A percentile compares a stretch with the other conserved stretches of the same genome.
Conservation (phyloP, 768 basidiomycete genomes). For the Pisolithus sp. region DNA sequence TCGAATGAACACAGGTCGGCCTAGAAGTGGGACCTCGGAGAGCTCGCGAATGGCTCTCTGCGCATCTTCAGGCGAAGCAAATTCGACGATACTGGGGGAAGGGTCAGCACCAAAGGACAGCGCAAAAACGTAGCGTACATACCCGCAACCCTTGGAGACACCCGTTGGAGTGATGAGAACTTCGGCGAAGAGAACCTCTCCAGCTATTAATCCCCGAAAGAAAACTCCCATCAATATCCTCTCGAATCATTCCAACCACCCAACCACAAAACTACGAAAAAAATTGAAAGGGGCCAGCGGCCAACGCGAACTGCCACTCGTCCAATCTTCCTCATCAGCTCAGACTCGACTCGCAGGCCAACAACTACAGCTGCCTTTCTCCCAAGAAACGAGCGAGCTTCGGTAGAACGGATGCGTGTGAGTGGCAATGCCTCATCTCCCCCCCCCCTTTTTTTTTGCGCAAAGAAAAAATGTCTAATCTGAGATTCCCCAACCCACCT, state of each 20-base stretch:
- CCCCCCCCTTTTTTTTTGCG: slow-evolving; percentile 26
- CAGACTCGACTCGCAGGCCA: slow-evolving; percentile 25
- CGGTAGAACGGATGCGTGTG: slow-evolving; percentile 30
- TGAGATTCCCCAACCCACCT: slow-evolving; percentile 92
- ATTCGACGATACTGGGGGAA: slow-evolving; percentile 85
- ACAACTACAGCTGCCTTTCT: slow-evolving; percentile 25
- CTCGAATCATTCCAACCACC: slow-evolving; percentile 52
- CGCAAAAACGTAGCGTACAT: slow-evolving; percentile 29
- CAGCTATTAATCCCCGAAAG: slow-evolving; percentile 89
- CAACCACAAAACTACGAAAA: slow-evolving; percentile 37
- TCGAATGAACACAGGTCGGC: slow-evolving; percentile 92
- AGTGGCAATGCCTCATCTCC: slow-evolving; percentile 20
- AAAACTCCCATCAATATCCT: slow-evolving; percentile 95
- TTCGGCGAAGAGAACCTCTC: slow-evolving; percentile 99
- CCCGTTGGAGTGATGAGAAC: slow-evolving; percentile 95
- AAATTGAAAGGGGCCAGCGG: slow-evolving; percentile 36
- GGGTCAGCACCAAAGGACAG: slow-evolving; percentile 7
- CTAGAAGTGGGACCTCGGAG: slow-evolving; percentile 84
- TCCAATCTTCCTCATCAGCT: slow-evolving; percentile 31
- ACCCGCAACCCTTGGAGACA: slow-evolving; percentile 99
- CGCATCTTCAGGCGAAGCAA: slow-evolving; percentile 80
- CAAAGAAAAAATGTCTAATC: slow-evolving; percentile 47
- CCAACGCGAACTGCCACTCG: slow-evolving; percentile 17
- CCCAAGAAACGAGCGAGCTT: slow-evolving; percentile 26
- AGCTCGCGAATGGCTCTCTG: slow-evolving; percentile 87